phyloP scores from a whole-genome alignment of 2,329 filamentous ascomycete genomes.

The Diaporthe aspalathi region DNA sequence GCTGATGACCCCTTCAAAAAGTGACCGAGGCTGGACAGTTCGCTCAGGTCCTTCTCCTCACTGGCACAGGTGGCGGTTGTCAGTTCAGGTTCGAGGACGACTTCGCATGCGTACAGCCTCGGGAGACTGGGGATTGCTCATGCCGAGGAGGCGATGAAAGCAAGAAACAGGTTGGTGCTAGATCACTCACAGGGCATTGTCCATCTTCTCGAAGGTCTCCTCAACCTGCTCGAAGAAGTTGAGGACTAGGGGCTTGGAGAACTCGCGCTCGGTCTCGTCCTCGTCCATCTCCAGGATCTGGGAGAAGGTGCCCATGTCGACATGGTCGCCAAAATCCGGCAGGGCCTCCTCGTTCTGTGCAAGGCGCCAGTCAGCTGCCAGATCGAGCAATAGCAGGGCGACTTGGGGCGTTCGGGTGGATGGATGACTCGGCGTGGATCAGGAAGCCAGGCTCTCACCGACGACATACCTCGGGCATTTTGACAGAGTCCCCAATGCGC shows the following conservation, averaged over 20 bases:
- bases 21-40: slow-evolving; percentile 87
- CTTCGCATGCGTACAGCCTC: neutral
- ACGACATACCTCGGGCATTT: slow-evolving; percentile 39
- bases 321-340: slow-evolving; percentile 76
- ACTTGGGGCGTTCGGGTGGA: neutral
- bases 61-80: slow-evolving; percentile 56
- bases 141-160: neutral
- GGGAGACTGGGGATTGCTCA: neutral
- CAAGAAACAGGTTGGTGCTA: slow-evolving; percentile 27
- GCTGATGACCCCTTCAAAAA: slow-evolving; percentile 98
- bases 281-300: slow-evolving; percentile 99
- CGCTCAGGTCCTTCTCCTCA: slow-evolving; percentile 73
- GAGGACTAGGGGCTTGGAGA: slow-evolving; percentile 88
- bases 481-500: slow-evolving; percentile 30
- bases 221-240: slow-evolving; percentile 95
- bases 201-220: slow-evolving; percentile 87
- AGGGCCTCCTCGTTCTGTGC: slow-evolving; percentile 50
- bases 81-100: neutral
- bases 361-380: slow-evolving; percentile 8
- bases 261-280: slow-evolving; percentile 83
- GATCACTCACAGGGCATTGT: slow-evolving; percentile 79
- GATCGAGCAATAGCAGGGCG: slow-evolving; percentile 13
- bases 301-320: slow-evolving; percentile 85
- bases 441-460: neutral
- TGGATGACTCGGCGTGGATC: neutral